phyloP scores from a whole-genome alignment of 2,329 filamentous ascomycete genomes.

The Pestalotiopsis sp. region DNA sequence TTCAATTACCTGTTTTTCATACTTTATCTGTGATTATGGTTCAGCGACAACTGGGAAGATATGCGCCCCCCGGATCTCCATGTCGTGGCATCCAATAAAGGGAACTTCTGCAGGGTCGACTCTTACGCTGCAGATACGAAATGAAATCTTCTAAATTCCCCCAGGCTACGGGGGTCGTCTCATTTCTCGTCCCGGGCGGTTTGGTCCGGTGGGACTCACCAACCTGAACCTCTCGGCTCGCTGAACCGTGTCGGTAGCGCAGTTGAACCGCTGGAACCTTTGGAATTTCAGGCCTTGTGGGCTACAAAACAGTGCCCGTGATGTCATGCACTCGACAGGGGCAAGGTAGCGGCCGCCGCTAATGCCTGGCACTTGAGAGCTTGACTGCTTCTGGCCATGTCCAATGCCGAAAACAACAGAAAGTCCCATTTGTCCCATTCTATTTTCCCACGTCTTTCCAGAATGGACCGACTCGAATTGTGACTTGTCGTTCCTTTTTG shows the following conservation, averaged over 20 bases:
- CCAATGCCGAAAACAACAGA: constrained; percentile 8
- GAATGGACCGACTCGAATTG: constrained; percentile 1
- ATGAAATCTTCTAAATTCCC: not conserved
- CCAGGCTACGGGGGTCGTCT: not conserved
- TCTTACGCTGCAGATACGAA: not conserved
- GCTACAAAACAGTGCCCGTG: not conserved
- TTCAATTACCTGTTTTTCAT: not conserved
- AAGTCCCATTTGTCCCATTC: not conserved
- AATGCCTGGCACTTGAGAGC: constrained; percentile 1
- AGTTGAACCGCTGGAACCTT: not conserved
- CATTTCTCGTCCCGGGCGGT: not conserved
- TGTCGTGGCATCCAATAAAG: not conserved
- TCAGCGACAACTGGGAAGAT: not conserved
- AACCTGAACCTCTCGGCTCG: not conserved
- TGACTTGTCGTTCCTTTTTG: not conserved
- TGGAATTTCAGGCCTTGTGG: not conserved
- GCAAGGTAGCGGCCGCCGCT: constrained; percentile 3
- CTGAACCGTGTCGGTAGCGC: not conserved
- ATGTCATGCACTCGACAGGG: constrained; percentile 7
- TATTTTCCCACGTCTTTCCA: not conserved
- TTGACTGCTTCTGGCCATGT: not conserved
- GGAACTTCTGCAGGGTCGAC: not conserved
- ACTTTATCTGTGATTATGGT: not conserved
- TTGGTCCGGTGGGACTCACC: not conserved
- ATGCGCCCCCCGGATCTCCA: not conserved